Evolutionary conservation across 257 asterid genomes (phyloP).

Genomic region (Nicotiana tomentosiformis): DNA sequence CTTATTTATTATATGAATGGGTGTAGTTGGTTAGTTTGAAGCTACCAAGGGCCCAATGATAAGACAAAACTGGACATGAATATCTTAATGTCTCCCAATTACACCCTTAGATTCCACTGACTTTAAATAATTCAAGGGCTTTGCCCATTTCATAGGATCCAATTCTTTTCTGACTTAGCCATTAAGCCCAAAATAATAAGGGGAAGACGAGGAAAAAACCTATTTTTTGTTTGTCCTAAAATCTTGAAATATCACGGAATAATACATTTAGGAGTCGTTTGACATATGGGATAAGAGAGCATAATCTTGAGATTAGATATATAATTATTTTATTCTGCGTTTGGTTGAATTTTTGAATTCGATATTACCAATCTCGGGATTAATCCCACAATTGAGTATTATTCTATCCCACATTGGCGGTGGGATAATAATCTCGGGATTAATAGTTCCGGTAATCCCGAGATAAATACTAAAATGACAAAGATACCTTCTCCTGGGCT

Average conservation of each 20-base stretch:
- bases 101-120: neutral
- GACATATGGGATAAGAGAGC: too few species aligned
- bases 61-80: neutral
- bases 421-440: too few species aligned
- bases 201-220: neutral
- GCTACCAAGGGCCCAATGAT: neutral
- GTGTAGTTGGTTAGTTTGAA: neutral
- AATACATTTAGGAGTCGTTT: neutral
- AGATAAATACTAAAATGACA: too few species aligned
- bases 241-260: neutral
- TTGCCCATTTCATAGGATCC: neutral
- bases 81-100: neutral
- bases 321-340: too few species aligned
- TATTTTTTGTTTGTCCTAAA: neutral
- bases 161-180: neutral
- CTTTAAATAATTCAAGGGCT: neutral
- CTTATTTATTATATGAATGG: too few species aligned
- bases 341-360: too few species aligned
- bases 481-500: too few species aligned
- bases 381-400: too few species aligned
- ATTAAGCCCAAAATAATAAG: neutral
- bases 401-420: too few species aligned
- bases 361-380: too few species aligned
- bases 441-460: too few species aligned
- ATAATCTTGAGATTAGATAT: too few species aligned